Percentiles rank a stretch among this genome's conserved stretches.
Evolutionary conservation across 2,329 filamentous ascomycete genomes (phyloP).

Genomic region (Penicillium sp.): DNA sequence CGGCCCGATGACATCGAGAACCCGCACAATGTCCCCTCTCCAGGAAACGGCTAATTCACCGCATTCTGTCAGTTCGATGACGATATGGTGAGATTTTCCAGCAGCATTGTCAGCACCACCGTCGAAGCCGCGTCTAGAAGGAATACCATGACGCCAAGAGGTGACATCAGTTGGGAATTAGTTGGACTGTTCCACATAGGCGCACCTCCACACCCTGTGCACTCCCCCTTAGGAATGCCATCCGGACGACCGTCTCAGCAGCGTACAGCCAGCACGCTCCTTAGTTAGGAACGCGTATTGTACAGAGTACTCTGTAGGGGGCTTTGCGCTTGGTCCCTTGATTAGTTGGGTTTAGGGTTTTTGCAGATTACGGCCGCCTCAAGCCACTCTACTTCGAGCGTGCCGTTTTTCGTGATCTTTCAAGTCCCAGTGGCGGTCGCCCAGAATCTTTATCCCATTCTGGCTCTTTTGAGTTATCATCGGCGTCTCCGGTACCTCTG

Average conservation of each 20-base stretch:
- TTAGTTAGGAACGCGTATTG: not conserved
- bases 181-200: not conserved
- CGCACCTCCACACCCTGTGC: not conserved
- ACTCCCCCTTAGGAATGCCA: too few relatives aligned
- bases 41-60: slow-evolving; percentile 41
- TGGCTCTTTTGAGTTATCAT: slow-evolving; percentile 30
- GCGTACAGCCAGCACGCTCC: too few relatives aligned
- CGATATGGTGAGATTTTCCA: slow-evolving; percentile 6
- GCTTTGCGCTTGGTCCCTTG: slow-evolving; percentile 20
- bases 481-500: slow-evolving; percentile 27
- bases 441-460: slow-evolving; percentile 29
- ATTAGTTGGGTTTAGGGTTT: not conserved
- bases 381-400: not conserved
- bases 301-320: not conserved
- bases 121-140: not conserved
- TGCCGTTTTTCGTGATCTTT: slow-evolving; percentile 15
- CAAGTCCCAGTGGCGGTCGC: slow-evolving; percentile 42
- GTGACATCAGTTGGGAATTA: slow-evolving; percentile 2
- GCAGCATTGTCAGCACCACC: slow-evolving; percentile 1
- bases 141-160: slow-evolving; percentile 4
- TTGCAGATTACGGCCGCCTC: not conserved
- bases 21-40: slow-evolving; percentile 35
- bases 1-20: not conserved
- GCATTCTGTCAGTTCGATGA: slow-evolving; percentile 5
- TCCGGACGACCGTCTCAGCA: too few relatives aligned